A percentile compares a stretch with the other conserved stretches of the same genome.
phyloP scores from a whole-genome alignment of 805 yeast species.

The Komagataella phaffii region DNA sequence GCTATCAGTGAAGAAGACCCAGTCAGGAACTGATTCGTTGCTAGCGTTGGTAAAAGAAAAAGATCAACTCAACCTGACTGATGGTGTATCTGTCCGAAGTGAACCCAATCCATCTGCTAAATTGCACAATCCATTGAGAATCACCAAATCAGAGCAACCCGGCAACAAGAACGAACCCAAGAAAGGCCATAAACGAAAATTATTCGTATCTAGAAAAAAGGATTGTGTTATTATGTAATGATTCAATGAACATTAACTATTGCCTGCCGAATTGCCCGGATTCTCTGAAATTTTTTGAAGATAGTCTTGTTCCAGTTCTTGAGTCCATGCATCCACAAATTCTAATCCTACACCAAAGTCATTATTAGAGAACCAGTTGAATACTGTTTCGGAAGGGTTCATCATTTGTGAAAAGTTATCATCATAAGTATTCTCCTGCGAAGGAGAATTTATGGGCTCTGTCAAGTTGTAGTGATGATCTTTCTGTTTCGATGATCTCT shows the following conservation, averaged over 20 bases:
- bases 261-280: neutral
- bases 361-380: constrained; percentile 32
- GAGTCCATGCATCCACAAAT: constrained; percentile 69
- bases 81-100: neutral
- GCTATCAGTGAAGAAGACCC: neutral
- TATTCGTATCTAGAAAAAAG: neutral
- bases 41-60: neutral
- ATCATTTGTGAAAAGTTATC: constrained; percentile 12
- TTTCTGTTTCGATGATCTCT: neutral
- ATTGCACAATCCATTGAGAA: neutral
- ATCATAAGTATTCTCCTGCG: constrained; percentile 16
- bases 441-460: neutral
- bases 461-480: neutral
- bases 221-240: neutral
- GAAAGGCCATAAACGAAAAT: neutral
- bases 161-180: neutral
- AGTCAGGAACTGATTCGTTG: neutral
- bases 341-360: constrained; percentile 39
- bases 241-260: neutral
- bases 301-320: constrained; percentile 60
- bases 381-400: constrained; percentile 22
- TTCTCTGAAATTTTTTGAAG: constrained; percentile 13
- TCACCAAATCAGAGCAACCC: neutral
- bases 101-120: neutral
- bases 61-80: neutral